Evolutionary conservation across 2,329 filamentous ascomycete genomes (phyloP).

Genomic region (Lecanosticta acicola): DNA sequence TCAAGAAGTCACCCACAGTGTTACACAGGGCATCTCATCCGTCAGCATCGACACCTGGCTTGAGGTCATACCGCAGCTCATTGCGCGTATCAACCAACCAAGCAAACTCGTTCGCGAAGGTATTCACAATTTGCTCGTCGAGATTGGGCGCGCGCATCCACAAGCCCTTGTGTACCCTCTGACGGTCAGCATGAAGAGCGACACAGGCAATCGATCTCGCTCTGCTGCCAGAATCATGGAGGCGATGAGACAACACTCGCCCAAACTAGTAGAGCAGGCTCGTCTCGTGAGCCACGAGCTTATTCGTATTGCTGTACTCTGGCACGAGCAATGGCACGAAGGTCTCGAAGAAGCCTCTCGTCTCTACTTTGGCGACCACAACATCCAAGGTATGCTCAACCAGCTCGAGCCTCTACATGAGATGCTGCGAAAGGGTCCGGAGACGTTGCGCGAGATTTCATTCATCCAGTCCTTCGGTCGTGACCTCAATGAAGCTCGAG

Average conservation of each 20-base stretch:
- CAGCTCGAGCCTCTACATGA: constrained; percentile 87
- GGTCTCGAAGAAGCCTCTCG: constrained; percentile 93
- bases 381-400: constrained; percentile 95
- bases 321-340: constrained; percentile 99
- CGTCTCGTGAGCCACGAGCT: constrained; percentile 93
- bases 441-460: constrained; percentile 91
- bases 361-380: constrained; percentile 94
- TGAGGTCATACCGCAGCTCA: constrained; percentile 94
- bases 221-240: constrained; percentile 95
- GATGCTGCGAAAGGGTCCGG: constrained; percentile 80
- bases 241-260: constrained; percentile 92
- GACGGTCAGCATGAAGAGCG: constrained; percentile 97
- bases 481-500: constrained; percentile 87
- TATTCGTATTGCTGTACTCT: constrained; percentile 91
- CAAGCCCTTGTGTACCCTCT: constrained; percentile 95
- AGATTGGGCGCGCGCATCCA: constrained; percentile 89
- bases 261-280: constrained; percentile 87
- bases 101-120: constrained; percentile 82
- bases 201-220: constrained; percentile 74
- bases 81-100: constrained; percentile 94
- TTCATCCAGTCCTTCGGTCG: constrained; percentile 97
- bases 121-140: constrained; percentile 84
- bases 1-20: constrained; percentile 77
- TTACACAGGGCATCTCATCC: constrained; percentile 83
- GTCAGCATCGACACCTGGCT: constrained; percentile 98